A percentile compares a stretch with the other conserved stretches of the same genome.
Conservation (phyloP, 805 yeast genomes). For the Cyberlindnera saturnus region DNA sequence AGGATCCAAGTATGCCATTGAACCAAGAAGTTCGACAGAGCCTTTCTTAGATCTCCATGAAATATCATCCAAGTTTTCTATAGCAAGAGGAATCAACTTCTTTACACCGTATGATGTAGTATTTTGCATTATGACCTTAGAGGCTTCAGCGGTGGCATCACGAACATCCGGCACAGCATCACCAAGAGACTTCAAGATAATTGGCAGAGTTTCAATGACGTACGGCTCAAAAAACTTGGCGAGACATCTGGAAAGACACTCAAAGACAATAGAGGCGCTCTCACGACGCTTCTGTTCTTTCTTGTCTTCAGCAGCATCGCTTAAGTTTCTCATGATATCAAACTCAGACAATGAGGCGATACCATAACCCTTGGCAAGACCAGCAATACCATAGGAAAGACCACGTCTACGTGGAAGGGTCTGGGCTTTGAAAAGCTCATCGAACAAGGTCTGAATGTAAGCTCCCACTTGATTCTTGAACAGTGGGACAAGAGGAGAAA, state of each 20-base stretch:
- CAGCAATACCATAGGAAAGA: conserved; percentile 95
- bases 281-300: conserved; percentile 70
- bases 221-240: conserved; percentile 89
- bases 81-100: conserved; percentile 84
- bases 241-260: conserved; percentile 71
- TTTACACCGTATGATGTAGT: conserved; percentile 92
- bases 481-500: conserved; percentile 72
- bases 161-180: conserved; percentile 83
- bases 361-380: conserved; percentile 87
- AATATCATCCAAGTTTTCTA: conserved; percentile 76
- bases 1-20: conserved; percentile 97
- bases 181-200: conserved; percentile 75
- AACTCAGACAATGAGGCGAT: conserved; percentile 66
- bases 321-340: conserved; percentile 68
- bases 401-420: conserved; percentile 60
- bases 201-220: conserved; percentile 81
- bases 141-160: conserved; percentile 81
- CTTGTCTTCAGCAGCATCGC: conserved; percentile 84
- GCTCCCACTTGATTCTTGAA: conserved; percentile 44
- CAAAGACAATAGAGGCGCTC: conserved; percentile 82
- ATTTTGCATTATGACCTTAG: conserved; percentile 80
- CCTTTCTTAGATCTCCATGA: conserved; percentile 98
- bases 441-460: conserved; percentile 54
- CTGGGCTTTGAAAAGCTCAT: conserved; percentile 49
- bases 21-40: conserved; percentile 90